Percentiles rank a stretch among this genome's conserved stretches.
Conservation (phyloP, 2,329 filamentous ascomycete species). For the Penicillium polonicum region DNA sequence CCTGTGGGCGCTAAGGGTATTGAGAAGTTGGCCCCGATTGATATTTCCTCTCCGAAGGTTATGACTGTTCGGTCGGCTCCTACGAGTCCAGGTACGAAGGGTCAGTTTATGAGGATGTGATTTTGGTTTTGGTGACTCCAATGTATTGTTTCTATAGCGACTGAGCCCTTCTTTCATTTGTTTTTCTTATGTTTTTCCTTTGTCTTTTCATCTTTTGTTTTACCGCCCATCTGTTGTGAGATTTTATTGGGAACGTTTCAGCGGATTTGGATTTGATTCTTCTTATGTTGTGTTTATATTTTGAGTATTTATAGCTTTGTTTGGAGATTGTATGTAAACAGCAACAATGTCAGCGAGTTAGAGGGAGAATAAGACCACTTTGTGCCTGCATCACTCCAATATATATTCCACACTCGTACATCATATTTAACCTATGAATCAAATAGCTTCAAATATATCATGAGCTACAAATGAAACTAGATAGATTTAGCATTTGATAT, state of each 20-base stretch:
- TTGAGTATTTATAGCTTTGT: slow-evolving; percentile 2
- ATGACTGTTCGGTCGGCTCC: slow-evolving; percentile 21
- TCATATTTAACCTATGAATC: too few relatives aligned
- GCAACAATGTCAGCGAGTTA: neutral
- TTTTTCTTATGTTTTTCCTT: neutral
- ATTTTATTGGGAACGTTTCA: neutral
- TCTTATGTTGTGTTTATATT: neutral
- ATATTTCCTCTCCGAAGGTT: slow-evolving; percentile 5
- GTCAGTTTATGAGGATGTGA: slow-evolving; percentile 7
- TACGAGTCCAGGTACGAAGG: slow-evolving; percentile 18
- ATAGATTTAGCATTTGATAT: too few relatives aligned
- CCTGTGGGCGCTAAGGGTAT: neutral
- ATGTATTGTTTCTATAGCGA: neutral
- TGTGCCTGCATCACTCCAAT: neutral
- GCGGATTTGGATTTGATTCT: neutral
- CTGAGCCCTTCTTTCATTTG: neutral
- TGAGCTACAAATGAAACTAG: too few relatives aligned
- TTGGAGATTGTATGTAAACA: slow-evolving; percentile 4
- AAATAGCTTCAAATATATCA: neutral
- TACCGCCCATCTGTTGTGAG: neutral
- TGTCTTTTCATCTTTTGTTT: neutral
- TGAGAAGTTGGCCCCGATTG: slow-evolving; percentile 9
- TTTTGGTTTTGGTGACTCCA: neutral
- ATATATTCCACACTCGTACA: neutral
- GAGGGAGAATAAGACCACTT: neutral